Evolutionary conservation across 306 rosid species (phyloP), one percentile per base, ranked within the genome.

Genomic region (Prinsepia uniflora): DNA sequence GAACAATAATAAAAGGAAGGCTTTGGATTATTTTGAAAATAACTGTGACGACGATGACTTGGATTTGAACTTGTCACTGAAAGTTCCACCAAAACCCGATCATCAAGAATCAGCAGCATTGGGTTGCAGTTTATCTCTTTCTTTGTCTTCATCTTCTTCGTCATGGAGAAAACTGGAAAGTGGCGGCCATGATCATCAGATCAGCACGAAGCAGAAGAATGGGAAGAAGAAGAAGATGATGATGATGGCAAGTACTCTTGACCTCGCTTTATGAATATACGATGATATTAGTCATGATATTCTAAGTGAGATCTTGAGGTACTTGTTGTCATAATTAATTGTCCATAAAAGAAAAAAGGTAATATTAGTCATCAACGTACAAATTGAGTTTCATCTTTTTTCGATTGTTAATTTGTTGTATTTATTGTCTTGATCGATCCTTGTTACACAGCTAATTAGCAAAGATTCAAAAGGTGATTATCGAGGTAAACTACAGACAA

Each of bases 231-330:
- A 55, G 65, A 48, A 17, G 39, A 70, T 65, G 54, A 43, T 75
- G 65, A 48, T 11, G 39, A 70, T 65, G 54, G 43, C 78, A 64
- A 78, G 83, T 75, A 78, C 85, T 71, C 83, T 82, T 57, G 83
- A 82, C 80, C 85, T 80, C 82, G 78, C 82, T 74, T 66, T 80
- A 24, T 80, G 84, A 83, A 80, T 80, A 30, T 30, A 30, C 36
- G 36, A 74, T 66, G 82, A 79, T 77, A 76, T 30, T 30, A 3
- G 36, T 30, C 36, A 70, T 54, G 15, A 13, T 56, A 72, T 75
- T 79, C 80, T 59, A 72, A 72, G 81, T 63, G 80, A 78, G 85
- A 82, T 74, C 78, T 75, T 67, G 85, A 71, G 71, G 82, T 81
- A 81, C 85, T 81, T 74, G 18, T 71, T 78, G 68, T 78, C 80